These are phyloP conservation scores for Pseudozyma tsukubaensis DNA, from an alignment of 1,284 basidiomycete genomes.

Conservation along the genomic window DNA sequence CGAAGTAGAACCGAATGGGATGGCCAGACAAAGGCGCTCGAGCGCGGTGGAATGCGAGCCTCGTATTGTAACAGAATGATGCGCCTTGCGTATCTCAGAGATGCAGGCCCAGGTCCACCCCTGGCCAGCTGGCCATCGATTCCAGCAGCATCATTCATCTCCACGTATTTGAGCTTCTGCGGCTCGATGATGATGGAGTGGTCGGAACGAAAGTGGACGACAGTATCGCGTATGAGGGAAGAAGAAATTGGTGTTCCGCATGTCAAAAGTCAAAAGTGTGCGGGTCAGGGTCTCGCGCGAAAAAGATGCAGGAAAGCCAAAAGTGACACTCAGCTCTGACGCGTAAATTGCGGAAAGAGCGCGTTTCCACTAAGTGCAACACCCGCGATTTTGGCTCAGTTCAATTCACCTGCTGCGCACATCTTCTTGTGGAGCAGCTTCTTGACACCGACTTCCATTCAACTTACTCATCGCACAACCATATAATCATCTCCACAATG, in stretches of 20 bases:
- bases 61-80: slow-evolving; percentile 43
- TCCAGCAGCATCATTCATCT: neutral
- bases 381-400: slow-evolving; percentile 31
- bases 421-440: slow-evolving; percentile 1
- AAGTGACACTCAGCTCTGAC: slow-evolving; percentile 34
- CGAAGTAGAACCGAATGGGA: slow-evolving; percentile 18
- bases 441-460: slow-evolving; percentile 8
- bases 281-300: slow-evolving; percentile 21
- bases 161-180: neutral
- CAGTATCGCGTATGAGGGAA: too few relatives aligned
- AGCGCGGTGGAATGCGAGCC: slow-evolving; percentile 38
- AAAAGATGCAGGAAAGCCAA: slow-evolving; percentile 1
- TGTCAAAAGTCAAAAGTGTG: neutral
- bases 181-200: neutral
- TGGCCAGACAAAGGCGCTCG: slow-evolving; percentile 41
- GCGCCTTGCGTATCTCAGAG: slow-evolving; percentile 25
- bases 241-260: too few relatives aligned
- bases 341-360: slow-evolving; percentile 36
- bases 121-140: neutral
- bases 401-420: slow-evolving; percentile 3
- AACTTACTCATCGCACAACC: neutral
- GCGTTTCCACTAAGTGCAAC: slow-evolving; percentile 15
- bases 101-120: slow-evolving; percentile 29
- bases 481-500: slow-evolving; percentile 16
- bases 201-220: neutral